Percentiles rank a stretch among this genome's conserved stretches.
phyloP scores from a whole-genome alignment of 441 rosid genomes.

The Mallotus japonicus region DNA sequence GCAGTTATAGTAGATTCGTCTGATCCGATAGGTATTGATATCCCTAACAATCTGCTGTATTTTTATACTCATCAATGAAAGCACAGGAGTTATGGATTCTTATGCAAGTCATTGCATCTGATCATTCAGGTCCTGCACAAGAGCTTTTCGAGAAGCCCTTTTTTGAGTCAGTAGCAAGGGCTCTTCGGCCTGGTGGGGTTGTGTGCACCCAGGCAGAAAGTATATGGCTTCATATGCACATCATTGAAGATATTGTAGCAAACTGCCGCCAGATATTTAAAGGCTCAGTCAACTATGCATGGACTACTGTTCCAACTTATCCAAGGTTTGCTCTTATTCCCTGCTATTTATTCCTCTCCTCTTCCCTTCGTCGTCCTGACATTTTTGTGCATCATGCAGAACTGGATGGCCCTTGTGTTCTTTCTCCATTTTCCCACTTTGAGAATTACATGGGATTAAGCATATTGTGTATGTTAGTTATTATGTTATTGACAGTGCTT shows the following conservation, averaged over 20 bases:
- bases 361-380: background rate
- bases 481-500: background rate
- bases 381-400: background rate
- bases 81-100: background rate
- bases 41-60: background rate
- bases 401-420: background rate
- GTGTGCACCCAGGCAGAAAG: slow-evolving; percentile 93
- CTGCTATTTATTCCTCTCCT: background rate
- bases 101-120: slow-evolving; percentile 8
- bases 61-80: background rate
- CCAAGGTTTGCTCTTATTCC: slow-evolving; percentile 53
- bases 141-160: slow-evolving; percentile 95
- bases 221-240: slow-evolving; percentile 98
- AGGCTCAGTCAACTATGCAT: slow-evolving; percentile 90
- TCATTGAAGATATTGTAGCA: slow-evolving; percentile 77
- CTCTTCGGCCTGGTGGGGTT: slow-evolving; percentile 95
- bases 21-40: slow-evolving; percentile 68
- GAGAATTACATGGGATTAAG: too few relatives aligned
- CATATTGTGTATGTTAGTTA: background rate
- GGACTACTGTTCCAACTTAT: slow-evolving; percentile 98
- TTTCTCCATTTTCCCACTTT: background rate
- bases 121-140: slow-evolving; percentile 76
- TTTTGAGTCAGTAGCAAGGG: slow-evolving; percentile 68
- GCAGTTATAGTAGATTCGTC: slow-evolving; percentile 91
- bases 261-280: slow-evolving; percentile 83